These are phyloP conservation scores for Salix arbutifolia DNA, from an alignment of 345 rosid species.

Conservation along the genomic window DNA sequence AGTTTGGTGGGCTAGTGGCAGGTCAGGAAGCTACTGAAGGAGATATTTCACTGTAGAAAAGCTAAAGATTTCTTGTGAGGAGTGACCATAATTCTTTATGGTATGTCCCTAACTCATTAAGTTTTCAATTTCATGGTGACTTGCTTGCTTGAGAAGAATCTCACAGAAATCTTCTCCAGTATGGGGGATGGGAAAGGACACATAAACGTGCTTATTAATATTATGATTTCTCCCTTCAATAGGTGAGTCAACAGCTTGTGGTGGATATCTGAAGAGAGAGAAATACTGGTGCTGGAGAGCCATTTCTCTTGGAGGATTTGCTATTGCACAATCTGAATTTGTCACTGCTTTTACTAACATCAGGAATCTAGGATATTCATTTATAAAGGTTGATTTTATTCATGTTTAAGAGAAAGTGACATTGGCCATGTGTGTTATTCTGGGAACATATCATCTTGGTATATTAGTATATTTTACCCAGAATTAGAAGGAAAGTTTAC, in stretches of 20 bases:
- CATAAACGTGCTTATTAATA: constrained; percentile 28
- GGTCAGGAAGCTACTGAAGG: constrained; percentile 77
- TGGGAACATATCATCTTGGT: constrained; percentile 3
- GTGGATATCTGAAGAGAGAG: constrained; percentile 40
- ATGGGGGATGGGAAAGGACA: constrained; percentile 18
- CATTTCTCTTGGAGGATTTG: constrained; percentile 31
- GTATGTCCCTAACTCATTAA: constrained; percentile 52
- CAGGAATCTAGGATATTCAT: constrained; percentile 12
- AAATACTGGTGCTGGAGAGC: constrained; percentile 27
- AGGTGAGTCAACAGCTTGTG: constrained; percentile 49
- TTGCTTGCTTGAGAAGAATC: constrained; percentile 19
- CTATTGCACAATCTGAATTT: constrained; percentile 24
- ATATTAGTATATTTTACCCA: neutral
- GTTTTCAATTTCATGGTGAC: constrained; percentile 18
- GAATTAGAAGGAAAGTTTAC: neutral
- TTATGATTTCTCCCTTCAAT: constrained; percentile 44
- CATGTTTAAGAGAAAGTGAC: constrained; percentile 10
- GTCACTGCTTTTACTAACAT: constrained; percentile 11
- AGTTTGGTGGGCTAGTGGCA: constrained; percentile 69
- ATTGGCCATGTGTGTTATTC: constrained; percentile 6
- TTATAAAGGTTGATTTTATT: constrained; percentile 9
- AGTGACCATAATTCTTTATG: constrained; percentile 44
- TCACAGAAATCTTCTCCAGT: constrained; percentile 5
- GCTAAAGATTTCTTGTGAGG: constrained; percentile 38
- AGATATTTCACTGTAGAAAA: constrained; percentile 50